Evolutionary conservation across 805 yeast genomes (phyloP).

Genomic region (Zygosaccharomyces lentus): DNA sequence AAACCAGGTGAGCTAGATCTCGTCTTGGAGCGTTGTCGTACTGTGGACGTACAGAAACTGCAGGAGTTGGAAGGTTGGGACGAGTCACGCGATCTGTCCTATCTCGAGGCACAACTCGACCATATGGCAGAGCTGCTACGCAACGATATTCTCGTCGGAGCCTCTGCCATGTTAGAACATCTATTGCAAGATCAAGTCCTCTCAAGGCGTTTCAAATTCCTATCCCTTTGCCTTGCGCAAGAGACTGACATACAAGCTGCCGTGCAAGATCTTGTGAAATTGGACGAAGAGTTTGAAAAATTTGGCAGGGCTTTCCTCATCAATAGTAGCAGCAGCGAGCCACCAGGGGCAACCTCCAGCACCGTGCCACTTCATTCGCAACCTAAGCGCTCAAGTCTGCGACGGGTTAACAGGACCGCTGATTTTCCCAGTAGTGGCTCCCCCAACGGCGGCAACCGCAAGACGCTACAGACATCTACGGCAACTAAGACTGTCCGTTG

Average conservation of each 20-base stretch:
- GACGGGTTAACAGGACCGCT: neutral
- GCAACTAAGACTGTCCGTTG: constrained; percentile 12
- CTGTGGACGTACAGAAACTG: constrained; percentile 43
- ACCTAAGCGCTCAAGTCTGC: neutral
- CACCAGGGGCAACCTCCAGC: too few relatives aligned
- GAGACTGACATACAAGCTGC: constrained; percentile 23
- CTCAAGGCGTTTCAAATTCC: constrained; percentile 21
- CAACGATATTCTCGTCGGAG: constrained; percentile 49
- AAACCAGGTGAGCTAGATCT: constrained; percentile 52
- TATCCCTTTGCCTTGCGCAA: constrained; percentile 21
- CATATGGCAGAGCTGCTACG: constrained; percentile 47
- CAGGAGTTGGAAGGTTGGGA: constrained; percentile 57
- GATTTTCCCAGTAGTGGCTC: constrained; percentile 3
- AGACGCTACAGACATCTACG: constrained; percentile 1
- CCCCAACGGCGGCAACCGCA: neutral
- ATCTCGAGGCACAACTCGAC: constrained; percentile 41
- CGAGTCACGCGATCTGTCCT: constrained; percentile 37
- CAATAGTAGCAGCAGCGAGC: constrained; percentile 13
- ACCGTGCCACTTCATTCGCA: too few relatives aligned
- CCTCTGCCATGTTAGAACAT: constrained; percentile 54
- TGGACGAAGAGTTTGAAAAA: constrained; percentile 37
- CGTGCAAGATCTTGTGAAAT: constrained; percentile 30
- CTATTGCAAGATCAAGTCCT: constrained; percentile 33
- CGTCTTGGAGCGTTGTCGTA: constrained; percentile 41
- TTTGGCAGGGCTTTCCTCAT: constrained; percentile 27